These are phyloP conservation scores for Delonix regia DNA, from an alignment of 306 rosid species.

Conservation along the genomic window DNA sequence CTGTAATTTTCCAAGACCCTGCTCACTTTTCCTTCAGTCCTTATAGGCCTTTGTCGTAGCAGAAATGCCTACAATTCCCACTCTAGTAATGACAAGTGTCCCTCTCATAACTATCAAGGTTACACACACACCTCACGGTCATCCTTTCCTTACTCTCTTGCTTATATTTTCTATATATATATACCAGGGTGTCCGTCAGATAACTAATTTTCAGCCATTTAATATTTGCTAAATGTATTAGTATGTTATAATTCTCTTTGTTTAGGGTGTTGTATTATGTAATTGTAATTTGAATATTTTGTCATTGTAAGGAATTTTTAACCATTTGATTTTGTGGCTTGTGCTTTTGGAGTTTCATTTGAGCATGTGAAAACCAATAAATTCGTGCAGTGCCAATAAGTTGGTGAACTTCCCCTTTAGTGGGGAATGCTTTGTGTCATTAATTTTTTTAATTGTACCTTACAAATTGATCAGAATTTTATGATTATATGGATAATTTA, in stretches of 20 bases:
- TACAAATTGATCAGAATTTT: neutral
- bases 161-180: too few relatives aligned
- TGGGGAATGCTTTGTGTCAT: neutral
- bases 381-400: neutral
- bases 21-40: too few relatives aligned
- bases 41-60: too few relatives aligned
- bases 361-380: neutral
- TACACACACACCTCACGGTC: too few relatives aligned
- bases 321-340: neutral
- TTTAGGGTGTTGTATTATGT: neutral
- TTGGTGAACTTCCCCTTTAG: neutral
- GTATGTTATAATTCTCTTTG: neutral
- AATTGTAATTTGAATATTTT: neutral
- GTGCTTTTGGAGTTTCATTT: neutral
- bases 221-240: neutral
- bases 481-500: conserved; percentile 1
- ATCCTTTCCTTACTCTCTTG: too few relatives aligned
- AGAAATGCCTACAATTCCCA: too few relatives aligned
- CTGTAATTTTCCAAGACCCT: too few relatives aligned
- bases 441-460: neutral
- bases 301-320: neutral
- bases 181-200: too few relatives aligned
- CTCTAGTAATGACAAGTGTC: too few relatives aligned
- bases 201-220: neutral
- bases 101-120: too few relatives aligned